Evolutionary conservation across 78 protist species (phyloP).

Genomic region (Polysphondylium violaceum): DNA sequence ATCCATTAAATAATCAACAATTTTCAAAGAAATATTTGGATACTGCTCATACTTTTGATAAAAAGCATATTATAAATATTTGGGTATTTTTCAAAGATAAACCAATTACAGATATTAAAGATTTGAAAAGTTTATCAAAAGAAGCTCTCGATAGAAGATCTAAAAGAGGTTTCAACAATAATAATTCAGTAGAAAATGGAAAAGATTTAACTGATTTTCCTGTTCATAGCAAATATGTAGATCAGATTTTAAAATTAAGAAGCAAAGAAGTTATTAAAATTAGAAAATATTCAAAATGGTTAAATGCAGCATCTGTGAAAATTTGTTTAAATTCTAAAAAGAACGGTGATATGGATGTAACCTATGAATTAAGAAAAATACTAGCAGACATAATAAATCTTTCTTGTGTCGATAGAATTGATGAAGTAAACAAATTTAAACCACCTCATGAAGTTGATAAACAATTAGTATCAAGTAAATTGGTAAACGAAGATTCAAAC

Average conservation of each 20-base stretch:
- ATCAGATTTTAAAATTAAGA: neutral
- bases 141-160: slow-evolving; percentile 8
- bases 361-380: neutral
- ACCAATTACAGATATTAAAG: neutral
- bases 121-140: neutral
- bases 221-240: neutral
- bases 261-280: neutral
- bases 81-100: slow-evolving; percentile 42
- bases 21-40: too few species aligned
- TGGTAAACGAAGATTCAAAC: too few species aligned
- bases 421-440: neutral
- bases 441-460: neutral
- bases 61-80: slow-evolving; percentile 3
- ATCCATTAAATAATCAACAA: too few species aligned
- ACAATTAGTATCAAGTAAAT: too few species aligned
- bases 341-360: neutral
- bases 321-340: neutral
- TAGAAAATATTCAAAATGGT: neutral
- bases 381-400: neutral
- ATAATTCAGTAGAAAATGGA: neutral
- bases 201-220: slow-evolving; percentile 6
- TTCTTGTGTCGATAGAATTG: neutral
- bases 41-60: too few species aligned
- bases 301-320: slow-evolving; percentile 6
- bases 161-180: neutral